Evolutionary conservation across 768 basidiomycete genomes (phyloP), one percentile per base, ranked within the genome.

Genomic region (Neoboletus subvelutipes): DNA sequence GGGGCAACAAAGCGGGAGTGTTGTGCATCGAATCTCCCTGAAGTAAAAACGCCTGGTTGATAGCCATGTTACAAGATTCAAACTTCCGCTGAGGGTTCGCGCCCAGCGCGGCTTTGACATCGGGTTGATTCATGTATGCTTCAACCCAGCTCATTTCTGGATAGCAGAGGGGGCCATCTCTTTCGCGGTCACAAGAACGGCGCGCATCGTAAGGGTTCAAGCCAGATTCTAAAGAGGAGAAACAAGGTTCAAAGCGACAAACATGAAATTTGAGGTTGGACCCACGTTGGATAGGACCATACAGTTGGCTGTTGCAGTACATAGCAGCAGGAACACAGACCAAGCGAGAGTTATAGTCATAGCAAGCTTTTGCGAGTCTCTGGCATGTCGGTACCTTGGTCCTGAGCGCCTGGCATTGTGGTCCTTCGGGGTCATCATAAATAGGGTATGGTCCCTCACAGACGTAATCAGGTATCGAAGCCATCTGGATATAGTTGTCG

Each of bases 201-300:
- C 93, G 85, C 4, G 91, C 88, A 65, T 98, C 95, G 71, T 98
- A 98, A 10, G 91, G 86, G 74, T 98, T 98, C 47, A 87, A 70
- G 3, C 88, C 90, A n/a, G 79, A 75, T 69, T 84, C 85, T 88
- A 39, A 57, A 9, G 33, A 45, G 41, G 17, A 45, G 48, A 56
- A 41, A 28, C 29, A n/a, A 40, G 42, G 36, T 43, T 55, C 51
- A 52, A 20, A 11, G 45, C 13, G 10, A 34, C 17, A 5, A 15
- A 42, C 17, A 36, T 18, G 2, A 36, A 10, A 51, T 4, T 18
- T 45, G 11, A 18, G 5, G 20, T 8, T 10, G 26, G 13, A 78
- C 86, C 51, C 65, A 90, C 88, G 81, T 70, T 87, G 81, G 18
- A 95, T 75, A 20, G 89, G 86, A 7, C 76, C 83, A 57, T 83